Conservation (phyloP, 352 stramenopile genomes). For the Phytophthora podocarpi region DNA sequence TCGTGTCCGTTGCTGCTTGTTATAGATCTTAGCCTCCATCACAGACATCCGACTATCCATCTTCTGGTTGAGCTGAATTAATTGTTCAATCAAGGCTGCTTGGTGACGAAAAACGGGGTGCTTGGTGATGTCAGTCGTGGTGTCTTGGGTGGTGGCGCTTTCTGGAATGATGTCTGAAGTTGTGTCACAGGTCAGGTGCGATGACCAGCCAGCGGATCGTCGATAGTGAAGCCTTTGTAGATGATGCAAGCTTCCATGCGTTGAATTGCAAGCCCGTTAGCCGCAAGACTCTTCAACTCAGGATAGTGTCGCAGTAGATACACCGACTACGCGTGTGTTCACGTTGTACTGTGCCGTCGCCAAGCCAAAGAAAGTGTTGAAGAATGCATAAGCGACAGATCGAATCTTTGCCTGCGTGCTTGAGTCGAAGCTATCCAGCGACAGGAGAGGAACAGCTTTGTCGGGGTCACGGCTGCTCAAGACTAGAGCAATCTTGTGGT, state of each 20-base stretch:
- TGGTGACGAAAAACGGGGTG: not conserved
- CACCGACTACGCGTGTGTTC: constrained; percentile 1
- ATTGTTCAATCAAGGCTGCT: constrained; percentile 14
- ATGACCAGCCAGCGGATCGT: not conserved
- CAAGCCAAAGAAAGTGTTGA: not conserved
- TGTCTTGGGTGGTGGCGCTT: not conserved
- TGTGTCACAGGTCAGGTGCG: not conserved
- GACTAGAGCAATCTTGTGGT: constrained; percentile 11
- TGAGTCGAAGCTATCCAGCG: not conserved
- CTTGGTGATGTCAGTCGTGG: not conserved
- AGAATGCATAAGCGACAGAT: not conserved
- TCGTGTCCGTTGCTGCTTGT: constrained; percentile 2
- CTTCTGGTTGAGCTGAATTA: not conserved
- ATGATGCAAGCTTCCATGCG: not conserved
- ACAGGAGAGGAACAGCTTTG: not conserved
- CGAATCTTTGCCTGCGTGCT: constrained; percentile 9
- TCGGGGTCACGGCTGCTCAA: constrained; percentile 9
- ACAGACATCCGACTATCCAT: not conserved
- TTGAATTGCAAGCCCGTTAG: not conserved
- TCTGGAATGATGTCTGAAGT: not conserved
- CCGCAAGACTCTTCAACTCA: not conserved
- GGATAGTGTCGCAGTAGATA: constrained; percentile 19
- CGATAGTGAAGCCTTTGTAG: not conserved
- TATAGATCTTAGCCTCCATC: not conserved
- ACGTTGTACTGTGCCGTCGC: constrained; percentile 7